Conservation (phyloP, 208 protist species). For the Trypanosoma conorhini region DNA sequence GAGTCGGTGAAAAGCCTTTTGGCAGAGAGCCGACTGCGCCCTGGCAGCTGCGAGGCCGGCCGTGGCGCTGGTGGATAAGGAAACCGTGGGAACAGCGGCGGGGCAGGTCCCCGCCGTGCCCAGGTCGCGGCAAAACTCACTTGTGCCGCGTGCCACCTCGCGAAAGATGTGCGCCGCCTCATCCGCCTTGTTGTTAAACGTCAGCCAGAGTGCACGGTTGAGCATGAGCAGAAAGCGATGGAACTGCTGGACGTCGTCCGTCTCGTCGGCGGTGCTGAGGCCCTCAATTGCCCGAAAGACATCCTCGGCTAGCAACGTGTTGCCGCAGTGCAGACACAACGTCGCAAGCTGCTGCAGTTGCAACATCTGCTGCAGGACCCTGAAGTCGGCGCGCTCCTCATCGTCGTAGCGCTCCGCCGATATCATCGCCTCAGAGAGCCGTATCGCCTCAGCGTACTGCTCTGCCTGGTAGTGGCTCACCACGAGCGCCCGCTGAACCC, state of each 20-base stretch:
- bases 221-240: slow-evolving; percentile 37
- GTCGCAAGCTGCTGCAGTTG: slow-evolving; percentile 41
- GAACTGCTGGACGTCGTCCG: slow-evolving; percentile 23
- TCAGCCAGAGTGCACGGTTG: slow-evolving; percentile 44
- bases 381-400: slow-evolving; percentile 10
- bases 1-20: slow-evolving; percentile 43
- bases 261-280: slow-evolving; percentile 16
- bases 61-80: not conserved
- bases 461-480: slow-evolving; percentile 52
- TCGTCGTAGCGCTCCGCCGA: slow-evolving; percentile 25
- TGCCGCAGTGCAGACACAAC: slow-evolving; percentile 41
- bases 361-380: slow-evolving; percentile 26
- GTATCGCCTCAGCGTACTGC: slow-evolving; percentile 59
- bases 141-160: slow-evolving; percentile 22
- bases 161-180: slow-evolving; percentile 47
- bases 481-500: slow-evolving; percentile 63
- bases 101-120: not conserved
- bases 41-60: not conserved
- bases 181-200: slow-evolving; percentile 40
- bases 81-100: slow-evolving; percentile 13
- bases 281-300: slow-evolving; percentile 34
- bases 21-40: slow-evolving; percentile 20
- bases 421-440: slow-evolving; percentile 46
- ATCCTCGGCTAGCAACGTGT: slow-evolving; percentile 40
- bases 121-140: slow-evolving; percentile 17